Evolutionary conservation across 2,329 filamentous ascomycete genomes (phyloP), one percentile per base, ranked within the genome.

Genomic region (Ceratocystis smalleyi): DNA sequence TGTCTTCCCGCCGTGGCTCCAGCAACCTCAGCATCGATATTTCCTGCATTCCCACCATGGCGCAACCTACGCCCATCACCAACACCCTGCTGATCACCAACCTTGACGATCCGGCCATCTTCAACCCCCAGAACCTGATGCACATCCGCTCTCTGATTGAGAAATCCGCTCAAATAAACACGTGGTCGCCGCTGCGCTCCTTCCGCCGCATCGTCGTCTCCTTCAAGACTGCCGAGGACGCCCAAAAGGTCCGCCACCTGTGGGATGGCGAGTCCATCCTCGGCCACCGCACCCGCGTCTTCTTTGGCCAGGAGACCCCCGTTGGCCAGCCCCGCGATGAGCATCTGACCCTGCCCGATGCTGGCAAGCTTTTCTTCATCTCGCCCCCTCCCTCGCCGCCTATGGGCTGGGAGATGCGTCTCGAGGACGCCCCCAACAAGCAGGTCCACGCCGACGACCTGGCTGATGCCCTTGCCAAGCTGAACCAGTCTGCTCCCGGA

Each of bases 71-170:
- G 30, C 83, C 85, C 64, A 86, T 88, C 5, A 88, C 86, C 69
- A 94, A 94, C 77, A 94, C 89, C 0, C 84, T 94, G 65, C 83
- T 94, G 71, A 86, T 94, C 72, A 94, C 89, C 70, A 90, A 90
- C 76, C 83, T 94, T 67, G 77, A 85, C 71, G 83, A 89, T 68
- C 76, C 79, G 66, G 84, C 87, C 70, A 84, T 90, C 76, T 94
- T 92, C 79, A 79, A 82, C 66, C 79, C 87, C 19, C 81, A 86
- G 67, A 90, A 89, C 74, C 80, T 92, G 66, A 82, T 87, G 70
- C 83, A 81, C 67, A 88, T 92, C 70, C 85, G 84, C 72, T 80
- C 84, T 64, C 83, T 89, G 66, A 85, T 94, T 73, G 77, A 82
- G 70, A 74, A 81, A 61, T 83, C 85, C n/a, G 86, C 87, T 2